These are phyloP conservation scores for Candida sithepensis DNA, from an alignment of 805 yeast species.

Conservation along the genomic window DNA sequence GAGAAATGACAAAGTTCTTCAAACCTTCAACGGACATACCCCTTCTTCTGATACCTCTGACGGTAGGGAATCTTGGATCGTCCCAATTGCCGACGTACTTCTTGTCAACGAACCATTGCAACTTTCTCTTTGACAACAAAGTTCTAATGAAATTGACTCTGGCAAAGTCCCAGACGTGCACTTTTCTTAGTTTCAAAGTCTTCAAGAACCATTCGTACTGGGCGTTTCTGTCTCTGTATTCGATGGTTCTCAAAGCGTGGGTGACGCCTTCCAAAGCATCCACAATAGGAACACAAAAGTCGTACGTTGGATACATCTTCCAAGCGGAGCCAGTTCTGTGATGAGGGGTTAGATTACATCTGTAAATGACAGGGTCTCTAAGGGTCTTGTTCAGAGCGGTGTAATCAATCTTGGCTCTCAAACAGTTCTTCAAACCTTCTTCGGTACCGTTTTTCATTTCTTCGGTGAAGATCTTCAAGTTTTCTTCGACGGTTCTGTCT, in stretches of 20 bases:
- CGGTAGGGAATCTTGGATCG: constrained; percentile 99
- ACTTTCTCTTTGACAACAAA: constrained; percentile 90
- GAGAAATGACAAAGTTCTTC: constrained; percentile 86
- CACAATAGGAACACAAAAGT: constrained; percentile 96
- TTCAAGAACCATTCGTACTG: constrained; percentile 96
- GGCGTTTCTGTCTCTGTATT: constrained; percentile 97
- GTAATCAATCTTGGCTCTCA: constrained; percentile 95
- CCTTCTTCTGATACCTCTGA: constrained; percentile 98
- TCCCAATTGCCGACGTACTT: constrained; percentile 90
- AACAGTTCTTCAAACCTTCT: constrained; percentile 85
- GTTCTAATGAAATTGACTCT: constrained; percentile 97
- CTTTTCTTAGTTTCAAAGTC: constrained; percentile 80
- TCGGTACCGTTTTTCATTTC: constrained; percentile 95
- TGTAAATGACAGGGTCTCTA: constrained; percentile 97
- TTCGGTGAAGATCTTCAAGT: constrained; percentile 75
- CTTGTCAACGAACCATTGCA: constrained; percentile 98
- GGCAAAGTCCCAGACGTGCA: constrained; percentile 96
- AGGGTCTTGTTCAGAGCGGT: constrained; percentile 89
- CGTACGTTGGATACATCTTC: constrained; percentile 98
- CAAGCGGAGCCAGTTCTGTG: constrained; percentile 91
- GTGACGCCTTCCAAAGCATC: constrained; percentile 97
- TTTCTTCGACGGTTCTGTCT: constrained; percentile 91
- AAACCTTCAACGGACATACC: constrained; percentile 99
- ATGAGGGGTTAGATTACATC: constrained; percentile 96
- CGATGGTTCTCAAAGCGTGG: constrained; percentile 96